A percentile compares a stretch with the other conserved stretches of the same genome.
These are phyloP conservation scores for Hericium erinaceus DNA, from an alignment of 768 basidiomycete genomes.

Conservation along the genomic window DNA sequence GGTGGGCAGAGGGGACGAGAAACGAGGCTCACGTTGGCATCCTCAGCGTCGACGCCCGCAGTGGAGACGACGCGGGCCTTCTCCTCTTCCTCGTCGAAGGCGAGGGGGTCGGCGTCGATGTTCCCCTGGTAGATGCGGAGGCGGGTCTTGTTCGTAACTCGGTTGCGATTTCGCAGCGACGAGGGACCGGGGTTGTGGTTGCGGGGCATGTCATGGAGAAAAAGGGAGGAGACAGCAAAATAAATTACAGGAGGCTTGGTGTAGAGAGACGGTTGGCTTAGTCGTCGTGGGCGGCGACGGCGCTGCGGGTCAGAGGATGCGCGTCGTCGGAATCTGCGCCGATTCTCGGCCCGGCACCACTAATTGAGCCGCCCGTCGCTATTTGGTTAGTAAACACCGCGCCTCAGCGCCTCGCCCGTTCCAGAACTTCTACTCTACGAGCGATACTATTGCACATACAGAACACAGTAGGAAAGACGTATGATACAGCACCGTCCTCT, in stretches of 20 bases:
- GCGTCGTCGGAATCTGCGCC: constrained; percentile 12
- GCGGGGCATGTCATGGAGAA: constrained; percentile 84
- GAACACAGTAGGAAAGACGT: no score
- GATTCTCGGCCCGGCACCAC: neutral
- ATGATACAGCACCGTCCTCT: neutral
- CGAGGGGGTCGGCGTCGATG: constrained; percentile 70
- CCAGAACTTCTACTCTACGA: no score
- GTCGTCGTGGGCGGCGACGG: constrained; percentile 16
- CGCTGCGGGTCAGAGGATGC: constrained; percentile 15
- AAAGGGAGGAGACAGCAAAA: constrained; percentile 22
- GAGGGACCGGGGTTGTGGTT: constrained; percentile 69
- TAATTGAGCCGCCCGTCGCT: neutral
- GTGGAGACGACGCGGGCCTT: constrained; percentile 73
- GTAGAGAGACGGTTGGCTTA: constrained; percentile 11
- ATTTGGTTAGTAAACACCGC: neutral
- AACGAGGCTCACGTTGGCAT: constrained; percentile 72
- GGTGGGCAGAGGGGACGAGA: constrained; percentile 23
- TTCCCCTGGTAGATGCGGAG: constrained; percentile 77
- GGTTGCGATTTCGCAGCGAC: constrained; percentile 78
- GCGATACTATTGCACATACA: no score
- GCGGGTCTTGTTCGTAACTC: constrained; percentile 88
- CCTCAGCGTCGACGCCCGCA: constrained; percentile 86
- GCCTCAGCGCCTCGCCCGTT: no score
- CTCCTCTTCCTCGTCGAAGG: constrained; percentile 82
- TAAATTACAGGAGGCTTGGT: constrained; percentile 14